Evolutionary conservation across 2,329 filamentous ascomycete genomes (phyloP).

Genomic region (Colletotrichum aenigma): DNA sequence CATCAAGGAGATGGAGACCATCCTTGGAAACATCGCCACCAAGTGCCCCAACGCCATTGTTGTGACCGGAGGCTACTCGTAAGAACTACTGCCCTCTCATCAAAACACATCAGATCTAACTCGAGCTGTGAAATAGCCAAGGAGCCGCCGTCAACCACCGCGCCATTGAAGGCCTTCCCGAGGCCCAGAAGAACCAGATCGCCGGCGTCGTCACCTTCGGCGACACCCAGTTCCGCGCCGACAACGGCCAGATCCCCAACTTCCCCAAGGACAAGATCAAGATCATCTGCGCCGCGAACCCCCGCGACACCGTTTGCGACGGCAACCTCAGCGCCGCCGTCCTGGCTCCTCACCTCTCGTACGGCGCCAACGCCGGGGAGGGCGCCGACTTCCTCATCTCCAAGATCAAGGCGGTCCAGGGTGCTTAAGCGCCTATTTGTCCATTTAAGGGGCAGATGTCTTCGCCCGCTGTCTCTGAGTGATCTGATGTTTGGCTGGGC

Average conservation of each 20-base stretch:
- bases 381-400: neutral
- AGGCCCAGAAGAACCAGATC: slow-evolving; percentile 20
- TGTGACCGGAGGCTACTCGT: slow-evolving; percentile 38
- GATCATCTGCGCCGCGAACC: slow-evolving; percentile 8
- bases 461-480: neutral
- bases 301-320: slow-evolving; percentile 6
- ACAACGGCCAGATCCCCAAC: slow-evolving; percentile 36
- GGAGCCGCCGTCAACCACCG: slow-evolving; percentile 29
- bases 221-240: slow-evolving; percentile 27
- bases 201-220: slow-evolving; percentile 27
- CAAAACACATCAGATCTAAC: neutral
- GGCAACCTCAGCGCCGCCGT: neutral
- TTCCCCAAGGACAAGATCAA: slow-evolving; percentile 37
- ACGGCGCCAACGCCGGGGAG: neutral
- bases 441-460: neutral
- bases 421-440: neutral
- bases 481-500: neutral
- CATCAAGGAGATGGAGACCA: slow-evolving; percentile 30
- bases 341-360: slow-evolving; percentile 1
- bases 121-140: slow-evolving; percentile 26
- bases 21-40: slow-evolving; percentile 35
- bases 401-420: neutral
- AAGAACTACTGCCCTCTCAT: neutral
- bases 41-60: slow-evolving; percentile 38
- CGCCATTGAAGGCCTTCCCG: slow-evolving; percentile 24